Evolutionary conservation across 331 rosid species (phyloP), one percentile per base, ranked within the genome.

Genomic region (Cydonia oblonga): DNA sequence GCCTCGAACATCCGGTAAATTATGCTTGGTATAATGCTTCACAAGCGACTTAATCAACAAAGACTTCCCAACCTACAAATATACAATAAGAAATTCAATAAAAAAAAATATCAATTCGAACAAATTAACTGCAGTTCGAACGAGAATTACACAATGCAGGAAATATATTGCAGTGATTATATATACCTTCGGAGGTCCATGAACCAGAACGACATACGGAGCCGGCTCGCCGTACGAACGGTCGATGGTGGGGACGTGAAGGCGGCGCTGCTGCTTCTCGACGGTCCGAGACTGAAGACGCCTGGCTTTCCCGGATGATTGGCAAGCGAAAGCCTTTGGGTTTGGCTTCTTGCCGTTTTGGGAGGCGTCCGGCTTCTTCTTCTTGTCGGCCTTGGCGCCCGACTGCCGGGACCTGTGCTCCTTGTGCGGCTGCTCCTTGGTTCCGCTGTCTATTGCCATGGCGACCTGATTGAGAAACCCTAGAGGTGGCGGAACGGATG

Each of bases 221-320:
- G 97, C 80, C 3, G 91, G 83, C 52, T 93, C 97, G 22, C 91
- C 96, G 58, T 93, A 91, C 58, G 87, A 42, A 63, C 97, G 92
- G 71, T 91, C 96, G 2, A 87, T 80, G 72, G 85, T 69, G 0
- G 98, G 98, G 13, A 84, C 84, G 29, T 85, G 98, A 62, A 93
- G 96, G 66, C 97, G 76, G 60, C 98, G 96, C 86, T 93, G 98
- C 82, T 91, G 96, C 78, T 93, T 93, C 85, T 93, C 98, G 28
- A 91, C 98, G 30, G 96, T 14, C 38, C 96, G 97, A 20, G 97
- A 84, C 76, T 91, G 89, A 69, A 91, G 59, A 10, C 92, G 90
- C 82, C 89, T 88, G 26, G 95, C 96, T 64, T 91, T 93, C 8
- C 74, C 87, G 6, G 97, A 63, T 16, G 98, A 93, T 60, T 84